Evolutionary conservation across 1,284 basidiomycete species (phyloP), one percentile per base, ranked within the genome.

Genomic region (Wallemia mellicola): DNA sequence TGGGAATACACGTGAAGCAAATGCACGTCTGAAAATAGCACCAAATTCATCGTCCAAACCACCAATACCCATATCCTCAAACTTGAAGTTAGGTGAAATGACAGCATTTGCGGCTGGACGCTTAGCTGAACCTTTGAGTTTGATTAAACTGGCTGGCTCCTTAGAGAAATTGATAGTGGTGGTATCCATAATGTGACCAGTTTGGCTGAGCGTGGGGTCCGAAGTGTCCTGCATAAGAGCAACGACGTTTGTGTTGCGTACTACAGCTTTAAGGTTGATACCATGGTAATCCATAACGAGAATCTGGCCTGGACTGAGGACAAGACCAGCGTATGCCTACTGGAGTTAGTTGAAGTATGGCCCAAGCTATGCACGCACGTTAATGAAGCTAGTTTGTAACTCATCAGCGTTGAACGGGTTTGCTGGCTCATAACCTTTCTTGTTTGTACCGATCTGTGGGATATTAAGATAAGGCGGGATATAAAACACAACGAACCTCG

Each of bases 1-100:
- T 25, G 94, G 94, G 72, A 98, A 98, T 56, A 99, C 91, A 61
- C 94, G 87, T 61, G 85, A 89, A 0, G 94, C 92, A 69, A 99
- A 99, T 0, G 94, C 94, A 68, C 94, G 84, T 69, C 94, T 86
- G 75, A 99, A 99, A 68, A 99, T 99, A 60, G 87, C 82, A 61
- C 80, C 80, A 68, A 99, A 99, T 68, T 99, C 94, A 7, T 79
- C 76, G 70, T 99, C 94, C 48, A 99, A 76, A 68, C 94, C 94
- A 68, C 94, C 94, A 66, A 99, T 96, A 26, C 94, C 94, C 92
- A 99, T 98, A 70, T 99, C 94, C 68, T 95, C 86, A 65, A 99
- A 99, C 71, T 94, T 96, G 79, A 99, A 99, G 73, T 96, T 96
- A 1, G 94, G 88, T 1, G 89, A 83, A 9, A 99, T 76, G 66